These are phyloP conservation scores for Penicillium chermesinum DNA, from an alignment of 495 filamentous ascomycete species.

Conservation along the genomic window DNA sequence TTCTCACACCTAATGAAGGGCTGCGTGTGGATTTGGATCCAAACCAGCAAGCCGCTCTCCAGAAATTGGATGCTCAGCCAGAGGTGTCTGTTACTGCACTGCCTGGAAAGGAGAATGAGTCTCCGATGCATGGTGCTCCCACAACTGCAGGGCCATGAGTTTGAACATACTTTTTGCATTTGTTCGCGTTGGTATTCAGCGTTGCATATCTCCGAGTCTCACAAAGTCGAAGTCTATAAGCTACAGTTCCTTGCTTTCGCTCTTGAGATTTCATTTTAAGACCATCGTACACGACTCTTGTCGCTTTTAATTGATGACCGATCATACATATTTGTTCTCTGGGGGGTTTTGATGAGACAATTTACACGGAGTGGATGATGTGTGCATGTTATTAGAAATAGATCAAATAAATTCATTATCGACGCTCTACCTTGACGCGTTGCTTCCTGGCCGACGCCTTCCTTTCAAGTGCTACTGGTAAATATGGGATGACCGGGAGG, in stretches of 20 bases:
- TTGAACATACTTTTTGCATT: background rate
- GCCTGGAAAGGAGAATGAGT: slow-evolving; percentile 5
- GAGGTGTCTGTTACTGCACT: slow-evolving; percentile 1
- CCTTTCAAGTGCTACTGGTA: no score
- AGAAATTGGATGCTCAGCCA: background rate
- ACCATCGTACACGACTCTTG: no score
- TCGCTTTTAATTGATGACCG: background rate
- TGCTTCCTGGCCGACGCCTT: no score
- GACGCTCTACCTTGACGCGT: no score
- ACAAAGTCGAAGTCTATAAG: no score
- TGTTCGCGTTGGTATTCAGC: background rate
- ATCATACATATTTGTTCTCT: background rate
- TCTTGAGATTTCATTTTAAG: no score
- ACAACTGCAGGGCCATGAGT: background rate
- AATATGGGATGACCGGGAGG: no score
- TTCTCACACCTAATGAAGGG: slow-evolving; percentile 14
- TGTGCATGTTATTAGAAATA: background rate
- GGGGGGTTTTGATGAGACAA: background rate
- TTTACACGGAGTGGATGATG: no score
- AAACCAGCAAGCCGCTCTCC: background rate
- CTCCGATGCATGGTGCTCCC: background rate
- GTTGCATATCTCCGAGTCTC: no score
- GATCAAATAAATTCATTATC: background rate
- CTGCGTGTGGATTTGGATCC: slow-evolving; percentile 9
- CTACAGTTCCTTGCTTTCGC: no score